These are phyloP conservation scores for Penicillium macrosclerotiorum DNA, from an alignment of 495 filamentous ascomycete species.

Conservation along the genomic window DNA sequence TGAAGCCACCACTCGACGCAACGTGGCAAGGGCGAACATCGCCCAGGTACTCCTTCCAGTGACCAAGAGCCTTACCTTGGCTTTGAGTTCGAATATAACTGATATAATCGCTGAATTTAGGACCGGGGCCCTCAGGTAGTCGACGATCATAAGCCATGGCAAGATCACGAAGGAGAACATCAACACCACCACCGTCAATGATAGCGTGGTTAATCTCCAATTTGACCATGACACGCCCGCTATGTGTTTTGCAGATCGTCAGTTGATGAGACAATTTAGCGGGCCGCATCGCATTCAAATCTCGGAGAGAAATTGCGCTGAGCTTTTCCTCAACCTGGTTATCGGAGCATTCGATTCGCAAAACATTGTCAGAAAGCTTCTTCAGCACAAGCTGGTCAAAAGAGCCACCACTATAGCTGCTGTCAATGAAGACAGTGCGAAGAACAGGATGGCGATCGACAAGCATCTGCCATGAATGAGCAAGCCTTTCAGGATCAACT, in stretches of 20 bases:
- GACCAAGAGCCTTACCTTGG: conserved; percentile 34
- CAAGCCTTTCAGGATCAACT: conserved; percentile 41
- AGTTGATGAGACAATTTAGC: conserved; percentile 48
- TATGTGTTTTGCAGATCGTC: conserved; percentile 40
- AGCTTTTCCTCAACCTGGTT: conserved; percentile 34
- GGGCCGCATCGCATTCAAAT: conserved; percentile 32
- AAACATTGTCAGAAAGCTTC: conserved; percentile 32
- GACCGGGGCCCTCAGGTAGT: conserved; percentile 38
- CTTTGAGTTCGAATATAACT: conserved; percentile 40
- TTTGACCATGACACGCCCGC: conserved; percentile 42
- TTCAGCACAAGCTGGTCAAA: conserved; percentile 56
- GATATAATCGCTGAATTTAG: conserved; percentile 57
- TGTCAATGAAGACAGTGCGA: conserved; percentile 55
- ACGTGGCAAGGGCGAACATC: conserved; percentile 30
- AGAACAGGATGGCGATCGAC: conserved; percentile 53
- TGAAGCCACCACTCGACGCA: conserved; percentile 1
- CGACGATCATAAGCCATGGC: conserved; percentile 43
- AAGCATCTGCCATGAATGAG: conserved; percentile 51
- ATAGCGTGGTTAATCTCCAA: conserved; percentile 59
- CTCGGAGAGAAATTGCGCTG: conserved; percentile 32
- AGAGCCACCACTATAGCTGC: conserved; percentile 46
- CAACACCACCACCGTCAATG: conserved; percentile 45
- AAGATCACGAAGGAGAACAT: conserved; percentile 41
- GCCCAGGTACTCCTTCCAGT: conserved; percentile 46
- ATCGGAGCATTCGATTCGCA: conserved; percentile 41